Base-by-base conservation (phyloP, 805 yeast genomes). In the Sugiyamaella floridensis region DNA sequence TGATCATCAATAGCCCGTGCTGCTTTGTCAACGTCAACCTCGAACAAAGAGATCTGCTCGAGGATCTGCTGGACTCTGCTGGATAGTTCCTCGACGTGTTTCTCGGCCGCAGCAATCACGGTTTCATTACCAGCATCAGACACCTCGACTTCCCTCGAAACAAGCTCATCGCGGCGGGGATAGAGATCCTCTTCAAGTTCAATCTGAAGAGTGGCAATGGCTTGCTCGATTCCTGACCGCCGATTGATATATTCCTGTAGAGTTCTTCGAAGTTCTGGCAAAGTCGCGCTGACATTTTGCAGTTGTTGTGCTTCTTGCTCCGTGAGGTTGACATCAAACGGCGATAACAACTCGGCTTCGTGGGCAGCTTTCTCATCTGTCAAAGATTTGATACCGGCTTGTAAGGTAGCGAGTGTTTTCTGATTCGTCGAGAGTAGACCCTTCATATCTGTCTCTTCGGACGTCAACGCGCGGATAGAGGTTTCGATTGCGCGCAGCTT, bases 101-200 rank as follows among this genome's bases (percentile, higher is more conserved):
- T 50, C 46, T 67, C 69, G 9, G 64, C 14, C 40, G 49, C 48
- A 2, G 42, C 45, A 2, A 29, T 29, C 10, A 18, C 48, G 15
- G 18, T 8, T 18, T 50, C 54, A 4, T 45, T 43, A 18, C 19
- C 43, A 12, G 47, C 53, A 20, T 42, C 19, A 40, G 45, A 37
- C 10, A 37, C 28, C 22, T 54, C 64, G 52, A 53, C 60, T 51
- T 37, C 42, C 58, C 61, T 49, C 54, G 55, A 47, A 14, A 44
- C 52, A 15, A 80, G 55, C 40, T 76, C 76, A 20, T 68, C 68
- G 51, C 71, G 65, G 53, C 79, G 79, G 11, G 88, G 86, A 43
- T 74, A 68, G 45, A 82, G 70, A 48, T 76, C 82, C 29, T 82
- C 81, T n/a, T 71, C 66, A 42, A 87, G 64, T 55, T 83, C 89